Base-by-base conservation (phyloP, 225 moss, liverwort and hornwort species). In the Bryum argenteum region DNA sequence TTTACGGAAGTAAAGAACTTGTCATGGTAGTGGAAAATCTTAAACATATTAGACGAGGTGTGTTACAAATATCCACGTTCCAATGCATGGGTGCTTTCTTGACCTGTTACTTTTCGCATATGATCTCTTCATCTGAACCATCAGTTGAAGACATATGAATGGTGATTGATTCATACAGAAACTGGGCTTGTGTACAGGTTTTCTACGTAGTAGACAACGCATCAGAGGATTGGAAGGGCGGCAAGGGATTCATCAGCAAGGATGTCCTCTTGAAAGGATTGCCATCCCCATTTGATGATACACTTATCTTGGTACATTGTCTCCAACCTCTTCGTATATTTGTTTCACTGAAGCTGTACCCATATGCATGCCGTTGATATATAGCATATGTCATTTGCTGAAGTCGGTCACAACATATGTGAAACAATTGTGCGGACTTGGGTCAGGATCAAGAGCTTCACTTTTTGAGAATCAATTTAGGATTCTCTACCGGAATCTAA, bases 201-300 rank as follows among this genome's bases (percentile, higher is more conserved):
- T 80, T 86, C 64, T 91, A 91, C 69, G 83, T 89, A 42, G 85
- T 90, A 40, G 77, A 71, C 71, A 66, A 59, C 11, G 86, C 89
- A 47, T 54, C 78, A 43, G 17, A 61, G 80, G 80, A 82, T 21
- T 94, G 94, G 94, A 90, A 80, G 68, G 94, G 94, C 53, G 94
- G 94, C 52, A 86, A 82, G 73, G 94, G 94, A 18, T 75, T 60
- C 75, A 64, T 85, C 51, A 74, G 74, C 43, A 83, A 71, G 66
- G 90, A 91, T 72, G 56, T 74, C 28, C 75, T 94, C 28, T 61
- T 83, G 65, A 94, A 94, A 79, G 91, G 82, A 26, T 77, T 94
- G 43, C 94, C 94, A 42, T 59, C 81, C 9, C 91, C 94, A 45
- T 76, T 82, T n/a, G 83, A 88, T 20, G 86, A 94, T 71, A 74